These are phyloP conservation scores for Phalaenopsis equestris DNA, from an alignment of 106 monocot species.

Conservation along the genomic window DNA sequence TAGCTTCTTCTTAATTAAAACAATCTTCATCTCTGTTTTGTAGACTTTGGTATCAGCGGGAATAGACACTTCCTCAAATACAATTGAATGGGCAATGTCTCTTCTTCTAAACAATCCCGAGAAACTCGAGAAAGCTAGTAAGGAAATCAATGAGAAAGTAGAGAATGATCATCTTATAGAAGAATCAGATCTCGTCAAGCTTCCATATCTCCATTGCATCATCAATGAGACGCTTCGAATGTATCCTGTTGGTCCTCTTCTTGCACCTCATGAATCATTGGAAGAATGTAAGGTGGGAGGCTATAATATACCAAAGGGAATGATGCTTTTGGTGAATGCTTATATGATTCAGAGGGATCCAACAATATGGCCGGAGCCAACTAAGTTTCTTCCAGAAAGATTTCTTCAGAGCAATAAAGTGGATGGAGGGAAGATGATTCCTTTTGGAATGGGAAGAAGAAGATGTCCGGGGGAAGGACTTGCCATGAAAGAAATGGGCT, in stretches of 20 bases:
- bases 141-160: conserved; percentile 15
- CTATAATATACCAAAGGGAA: conserved; percentile 20
- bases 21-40: not conserved
- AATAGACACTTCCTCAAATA: conserved; percentile 27
- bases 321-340: conserved; percentile 32
- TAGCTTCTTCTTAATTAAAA: not conserved
- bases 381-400: conserved; percentile 38
- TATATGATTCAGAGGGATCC: conserved; percentile 49
- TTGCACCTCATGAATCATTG: conserved; percentile 35
- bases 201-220: conserved; percentile 11
- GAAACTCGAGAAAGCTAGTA: not conserved
- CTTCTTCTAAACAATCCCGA: conserved; percentile 26
- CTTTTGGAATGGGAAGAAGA: conserved; percentile 20
- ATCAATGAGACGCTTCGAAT: conserved; percentile 26
- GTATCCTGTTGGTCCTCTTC: conserved; percentile 29
- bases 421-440: not conserved
- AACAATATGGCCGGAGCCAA: conserved; percentile 21
- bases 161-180: not conserved
- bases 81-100: conserved; percentile 34
- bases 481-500: conserved; percentile 8
- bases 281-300: conserved; percentile 26
- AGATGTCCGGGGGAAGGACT: conserved; percentile 13
- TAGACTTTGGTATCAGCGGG: conserved; percentile 28
- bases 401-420: not conserved
- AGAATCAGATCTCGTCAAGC: conserved; percentile 10